Evolutionary conservation across 192 early-diverging fungal species (phyloP), one percentile per base, ranked within the genome.

Genomic region (Physocladia obscura): DNA sequence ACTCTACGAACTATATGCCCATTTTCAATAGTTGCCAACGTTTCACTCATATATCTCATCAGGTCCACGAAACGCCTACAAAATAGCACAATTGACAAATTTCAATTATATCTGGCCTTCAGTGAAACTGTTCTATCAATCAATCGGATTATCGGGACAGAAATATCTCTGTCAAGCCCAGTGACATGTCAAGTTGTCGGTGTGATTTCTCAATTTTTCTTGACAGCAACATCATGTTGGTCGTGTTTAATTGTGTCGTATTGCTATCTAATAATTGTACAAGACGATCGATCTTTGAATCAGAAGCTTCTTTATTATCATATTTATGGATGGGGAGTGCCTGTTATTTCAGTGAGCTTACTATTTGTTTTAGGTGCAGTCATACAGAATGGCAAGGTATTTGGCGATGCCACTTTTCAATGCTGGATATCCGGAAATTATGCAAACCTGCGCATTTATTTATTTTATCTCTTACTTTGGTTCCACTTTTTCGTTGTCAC

Each of bases 351-450:
- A 3, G n/a, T 30, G 2, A 26, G 17, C 2, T 1, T 40, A 13
- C n/a, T 48, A 37, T 63, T 63, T 63, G 19, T 40, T 11, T 30
- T 63, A 22, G n/a, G 48, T 30, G 61, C 61, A 8, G 22, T 49
- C 1, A 24, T 2, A n/a, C 15, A 47, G 21, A 15, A 44, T 15
- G 61, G 61, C 3, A 11, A 15, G 2, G 44, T 49, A 2, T 63
- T 63, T 63, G 61, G 61, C 0, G 61, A 63, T 27, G 2, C 61
- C 1, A 63, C 61, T 6, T 63, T 49, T 49, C 39, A 63, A 30
- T 49, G 37, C 61, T 63, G 61, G 61, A 63, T 63, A 4, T 63
- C 61, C 15, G 17, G 8, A 15, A 19, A 17, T 3, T 63, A 63
- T 31, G 8, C 44, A 1, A 44, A 63, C 1, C 29, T 63, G 21